Conservation (phyloP, 192 early-diverging fungal genomes). For the Diversispora epigaea region DNA sequence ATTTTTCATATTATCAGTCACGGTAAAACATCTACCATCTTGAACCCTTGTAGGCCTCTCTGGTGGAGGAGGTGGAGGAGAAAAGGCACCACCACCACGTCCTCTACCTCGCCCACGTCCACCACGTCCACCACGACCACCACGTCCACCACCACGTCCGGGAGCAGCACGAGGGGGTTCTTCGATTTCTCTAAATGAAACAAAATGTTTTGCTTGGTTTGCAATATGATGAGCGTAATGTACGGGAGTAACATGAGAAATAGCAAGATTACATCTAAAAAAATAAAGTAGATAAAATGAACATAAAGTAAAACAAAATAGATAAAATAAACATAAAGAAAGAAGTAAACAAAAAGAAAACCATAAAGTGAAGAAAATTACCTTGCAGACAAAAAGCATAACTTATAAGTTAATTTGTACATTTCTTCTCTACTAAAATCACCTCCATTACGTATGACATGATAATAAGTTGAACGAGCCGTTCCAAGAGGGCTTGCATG, state of each 20-base stretch:
- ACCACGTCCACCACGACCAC: no score
- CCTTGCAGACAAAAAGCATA: constrained; percentile 88
- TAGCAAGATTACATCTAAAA: not conserved
- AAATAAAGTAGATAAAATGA: not conserved
- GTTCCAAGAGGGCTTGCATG: constrained; percentile 93
- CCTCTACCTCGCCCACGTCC: no score
- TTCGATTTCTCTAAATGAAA: not conserved
- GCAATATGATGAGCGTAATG: constrained; percentile 3
- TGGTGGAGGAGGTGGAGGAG: no score
- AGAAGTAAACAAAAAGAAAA: not conserved
- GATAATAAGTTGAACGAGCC: constrained; percentile 88
- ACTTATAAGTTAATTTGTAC: constrained; percentile 82
- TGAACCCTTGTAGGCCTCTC: no score
- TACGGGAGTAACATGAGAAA: not conserved
- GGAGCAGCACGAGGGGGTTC: not conserved
- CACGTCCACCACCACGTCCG: not conserved
- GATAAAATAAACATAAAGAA: not conserved
- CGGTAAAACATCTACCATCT: no score
- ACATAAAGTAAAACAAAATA: not conserved
- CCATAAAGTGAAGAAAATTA: not conserved
- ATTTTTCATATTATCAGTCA: no score
- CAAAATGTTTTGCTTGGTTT: not conserved
- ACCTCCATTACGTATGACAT: constrained; percentile 85
- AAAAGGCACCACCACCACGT: no score
- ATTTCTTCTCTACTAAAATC: constrained; percentile 74